Evolutionary conservation across 2,329 filamentous ascomycete species (phyloP).

Genomic region (Trichophyton simii): DNA sequence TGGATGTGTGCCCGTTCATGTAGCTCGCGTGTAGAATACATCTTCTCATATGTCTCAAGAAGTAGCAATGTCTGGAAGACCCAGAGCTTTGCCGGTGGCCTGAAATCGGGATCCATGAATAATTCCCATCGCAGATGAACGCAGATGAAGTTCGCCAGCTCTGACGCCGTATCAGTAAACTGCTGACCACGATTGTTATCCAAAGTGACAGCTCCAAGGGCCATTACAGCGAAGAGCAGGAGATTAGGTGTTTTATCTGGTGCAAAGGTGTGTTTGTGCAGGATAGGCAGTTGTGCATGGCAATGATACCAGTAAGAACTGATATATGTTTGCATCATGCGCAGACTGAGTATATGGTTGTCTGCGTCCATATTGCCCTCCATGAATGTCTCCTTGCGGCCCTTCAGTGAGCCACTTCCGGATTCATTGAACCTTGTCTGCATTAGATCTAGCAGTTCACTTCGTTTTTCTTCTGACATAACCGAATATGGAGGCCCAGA

Average conservation of each 20-base stretch:
- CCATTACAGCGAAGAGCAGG: slow-evolving; percentile 76
- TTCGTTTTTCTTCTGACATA: slow-evolving; percentile 76
- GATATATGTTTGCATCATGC: slow-evolving; percentile 94
- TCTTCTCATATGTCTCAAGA: slow-evolving; percentile 91
- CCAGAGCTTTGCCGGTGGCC: slow-evolving; percentile 89
- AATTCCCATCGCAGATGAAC: slow-evolving; percentile 94
- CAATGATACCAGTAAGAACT: slow-evolving; percentile 91
- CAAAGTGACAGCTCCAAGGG: slow-evolving; percentile 78
- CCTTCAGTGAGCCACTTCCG: slow-evolving; percentile 58
- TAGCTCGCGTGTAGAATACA: slow-evolving; percentile 82
- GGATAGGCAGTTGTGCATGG: slow-evolving; percentile 82
- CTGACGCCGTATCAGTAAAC: slow-evolving; percentile 61
- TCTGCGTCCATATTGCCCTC: slow-evolving; percentile 60
- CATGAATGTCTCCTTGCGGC: slow-evolving; percentile 63
- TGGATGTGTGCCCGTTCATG: slow-evolving; percentile 95
- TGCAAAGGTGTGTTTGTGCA: slow-evolving; percentile 88
- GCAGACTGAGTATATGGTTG: slow-evolving; percentile 58
- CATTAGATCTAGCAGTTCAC: slow-evolving; percentile 72
- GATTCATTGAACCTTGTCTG: slow-evolving; percentile 69
- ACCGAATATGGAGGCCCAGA: slow-evolving; percentile 65
- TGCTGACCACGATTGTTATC: slow-evolving; percentile 68
- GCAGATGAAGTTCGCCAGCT: slow-evolving; percentile 77
- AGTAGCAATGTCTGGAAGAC: slow-evolving; percentile 84
- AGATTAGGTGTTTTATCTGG: slow-evolving; percentile 77
- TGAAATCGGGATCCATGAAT: slow-evolving; percentile 80